phyloP scores from a whole-genome alignment of 768 basidiomycete genomes.

The Pulveroboletus sp. region DNA sequence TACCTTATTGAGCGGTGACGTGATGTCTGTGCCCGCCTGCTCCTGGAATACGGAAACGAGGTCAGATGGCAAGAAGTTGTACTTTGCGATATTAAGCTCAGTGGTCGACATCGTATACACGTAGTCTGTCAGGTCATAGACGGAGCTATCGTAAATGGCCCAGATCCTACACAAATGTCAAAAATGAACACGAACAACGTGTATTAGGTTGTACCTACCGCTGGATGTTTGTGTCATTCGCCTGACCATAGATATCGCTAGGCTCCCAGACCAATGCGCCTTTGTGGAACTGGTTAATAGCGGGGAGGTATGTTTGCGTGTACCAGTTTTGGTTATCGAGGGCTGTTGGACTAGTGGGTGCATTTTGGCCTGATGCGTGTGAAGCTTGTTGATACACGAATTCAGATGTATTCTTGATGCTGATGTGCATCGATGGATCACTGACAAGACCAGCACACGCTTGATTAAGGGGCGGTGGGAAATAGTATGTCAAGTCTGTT shows the following conservation, averaged over 20 bases:
- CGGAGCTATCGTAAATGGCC: slow-evolving; percentile 51
- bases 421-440: slow-evolving; percentile 37
- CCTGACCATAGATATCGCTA: slow-evolving; percentile 34
- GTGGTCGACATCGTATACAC: slow-evolving; percentile 51
- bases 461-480: slow-evolving; percentile 52
- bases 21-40: slow-evolving; percentile 57
- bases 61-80: slow-evolving; percentile 47
- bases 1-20: slow-evolving; percentile 43
- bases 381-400: slow-evolving; percentile 41
- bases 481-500: slow-evolving; percentile 57
- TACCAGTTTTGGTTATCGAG: slow-evolving; percentile 50
- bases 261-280: slow-evolving; percentile 52
- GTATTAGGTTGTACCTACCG: slow-evolving; percentile 20
- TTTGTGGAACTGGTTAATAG: slow-evolving; percentile 52
- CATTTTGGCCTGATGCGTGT: slow-evolving; percentile 51
- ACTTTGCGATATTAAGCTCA: slow-evolving; percentile 38
- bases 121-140: slow-evolving; percentile 69
- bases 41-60: slow-evolving; percentile 53
- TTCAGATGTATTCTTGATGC: slow-evolving; percentile 43
- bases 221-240: slow-evolving; percentile 33
- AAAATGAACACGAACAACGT: slow-evolving; percentile 5
- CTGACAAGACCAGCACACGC: slow-evolving; percentile 60
- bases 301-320: slow-evolving; percentile 47
- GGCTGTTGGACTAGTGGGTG: slow-evolving; percentile 33
- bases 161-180: slow-evolving; percentile 38